Percentiles rank a stretch among this genome's conserved stretches.
These are phyloP conservation scores for Podosphaera aphanis DNA, from an alignment of 2,329 filamentous ascomycete genomes.

Conservation along the genomic window DNA sequence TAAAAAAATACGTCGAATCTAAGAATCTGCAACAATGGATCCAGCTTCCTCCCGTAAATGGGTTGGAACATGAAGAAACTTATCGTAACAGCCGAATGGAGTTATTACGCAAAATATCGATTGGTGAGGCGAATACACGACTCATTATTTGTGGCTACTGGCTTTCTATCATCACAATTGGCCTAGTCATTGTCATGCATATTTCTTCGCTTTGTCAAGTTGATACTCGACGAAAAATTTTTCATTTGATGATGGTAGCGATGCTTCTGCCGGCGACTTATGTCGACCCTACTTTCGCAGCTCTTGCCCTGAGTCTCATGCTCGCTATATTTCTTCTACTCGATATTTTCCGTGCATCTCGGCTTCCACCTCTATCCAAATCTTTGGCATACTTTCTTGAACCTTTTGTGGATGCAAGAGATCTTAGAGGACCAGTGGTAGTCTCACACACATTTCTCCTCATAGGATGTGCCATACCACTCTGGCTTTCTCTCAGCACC, in stretches of 20 bases:
- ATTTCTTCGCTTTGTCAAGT: conserved; percentile 65
- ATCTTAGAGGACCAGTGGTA: conserved; percentile 80
- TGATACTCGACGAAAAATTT: conserved; percentile 87
- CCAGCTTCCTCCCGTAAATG: conserved; percentile 30
- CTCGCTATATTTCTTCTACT: conserved; percentile 70
- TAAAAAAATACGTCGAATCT: conserved; percentile 48
- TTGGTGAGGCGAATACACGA: conserved; percentile 65
- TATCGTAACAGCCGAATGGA: conserved; percentile 37
- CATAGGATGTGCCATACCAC: conserved; percentile 79
- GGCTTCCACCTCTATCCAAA: conserved; percentile 71
- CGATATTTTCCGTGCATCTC: conserved; percentile 71
- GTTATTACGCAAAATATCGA: conserved; percentile 33
- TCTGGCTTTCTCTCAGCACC: conserved; percentile 69
- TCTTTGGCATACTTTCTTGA: conserved; percentile 71
- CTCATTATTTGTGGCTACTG: conserved; percentile 57
- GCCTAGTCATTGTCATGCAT: conserved; percentile 50
- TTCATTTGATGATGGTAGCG: conserved; percentile 93
- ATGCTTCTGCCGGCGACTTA: conserved; percentile 81
- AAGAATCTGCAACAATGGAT: conserved; percentile 55
- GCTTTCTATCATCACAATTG: conserved; percentile 40
- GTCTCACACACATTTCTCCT: conserved; percentile 90
- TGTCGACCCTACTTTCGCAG: conserved; percentile 64
- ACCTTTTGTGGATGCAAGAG: conserved; percentile 82
- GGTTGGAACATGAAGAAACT: conserved; percentile 16
- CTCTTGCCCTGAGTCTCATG: conserved; percentile 55